A percentile compares a stretch with the other conserved stretches of the same genome.
Conservation (phyloP, 176 grass and related monocot species). For the Otatea glauca region DNA sequence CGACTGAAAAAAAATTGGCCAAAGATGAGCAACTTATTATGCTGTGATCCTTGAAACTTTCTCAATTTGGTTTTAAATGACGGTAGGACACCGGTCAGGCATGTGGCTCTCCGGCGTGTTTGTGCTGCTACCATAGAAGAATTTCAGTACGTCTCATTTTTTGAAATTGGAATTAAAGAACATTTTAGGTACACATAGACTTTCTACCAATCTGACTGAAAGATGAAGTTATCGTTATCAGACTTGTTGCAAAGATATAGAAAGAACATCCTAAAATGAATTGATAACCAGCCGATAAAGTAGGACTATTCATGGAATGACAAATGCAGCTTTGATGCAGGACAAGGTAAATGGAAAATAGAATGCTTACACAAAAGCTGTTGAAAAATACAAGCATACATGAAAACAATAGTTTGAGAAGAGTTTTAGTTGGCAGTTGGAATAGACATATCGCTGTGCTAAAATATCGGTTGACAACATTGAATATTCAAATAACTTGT, state of each 20-base stretch:
- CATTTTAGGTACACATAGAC: neutral
- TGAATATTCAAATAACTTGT: neutral
- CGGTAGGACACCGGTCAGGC: neutral
- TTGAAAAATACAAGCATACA: neutral
- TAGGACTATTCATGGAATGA: neutral
- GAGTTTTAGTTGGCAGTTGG: neutral
- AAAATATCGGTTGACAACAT: constrained; percentile 34
- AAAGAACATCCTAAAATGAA: neutral
- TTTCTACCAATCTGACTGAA: neutral
- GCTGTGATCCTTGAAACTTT: neutral
- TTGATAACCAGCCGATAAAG: neutral
- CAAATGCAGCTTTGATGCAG: neutral
- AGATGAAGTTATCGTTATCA: neutral
- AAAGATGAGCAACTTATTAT: constrained; percentile 9
- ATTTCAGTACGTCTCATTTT: neutral
- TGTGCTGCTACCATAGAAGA: neutral
- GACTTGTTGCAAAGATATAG: neutral
- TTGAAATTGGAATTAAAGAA: neutral
- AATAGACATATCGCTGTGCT: neutral
- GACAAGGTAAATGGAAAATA: neutral
- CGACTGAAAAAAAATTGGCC: constrained; percentile 23
- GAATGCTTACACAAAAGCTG: neutral
- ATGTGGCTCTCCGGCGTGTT: neutral
- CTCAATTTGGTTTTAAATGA: neutral
- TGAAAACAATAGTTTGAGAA: neutral